Percentiles rank a stretch among this genome's conserved stretches.
These are phyloP conservation scores for Amauroascus niger DNA, from an alignment of 2,329 filamentous ascomycete genomes.

Conservation along the genomic window DNA sequence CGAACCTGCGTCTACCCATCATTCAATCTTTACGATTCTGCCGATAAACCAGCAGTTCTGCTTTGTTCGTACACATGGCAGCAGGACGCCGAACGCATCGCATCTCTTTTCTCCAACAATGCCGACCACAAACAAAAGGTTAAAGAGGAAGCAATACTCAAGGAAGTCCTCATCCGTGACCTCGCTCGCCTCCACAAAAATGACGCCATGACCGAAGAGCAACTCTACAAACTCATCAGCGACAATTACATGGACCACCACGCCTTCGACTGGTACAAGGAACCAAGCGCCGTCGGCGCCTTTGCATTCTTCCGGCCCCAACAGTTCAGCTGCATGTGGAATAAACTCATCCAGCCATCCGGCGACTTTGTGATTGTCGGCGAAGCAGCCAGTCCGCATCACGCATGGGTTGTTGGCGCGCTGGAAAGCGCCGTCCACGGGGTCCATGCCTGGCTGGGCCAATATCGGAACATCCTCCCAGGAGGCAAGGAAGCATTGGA, in stretches of 20 bases:
- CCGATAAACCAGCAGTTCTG: background rate
- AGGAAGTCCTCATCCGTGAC: background rate
- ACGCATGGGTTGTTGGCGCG: background rate
- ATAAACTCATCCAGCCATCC: background rate
- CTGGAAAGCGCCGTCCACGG: background rate
- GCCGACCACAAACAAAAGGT: background rate
- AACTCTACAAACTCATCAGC: background rate
- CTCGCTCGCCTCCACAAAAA: background rate
- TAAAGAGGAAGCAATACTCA: background rate
- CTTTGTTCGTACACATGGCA: conserved; percentile 1
- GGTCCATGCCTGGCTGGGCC: background rate
- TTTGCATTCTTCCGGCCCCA: background rate
- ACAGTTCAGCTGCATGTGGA: conserved; percentile 3
- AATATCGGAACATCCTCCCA: background rate
- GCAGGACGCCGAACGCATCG: background rate
- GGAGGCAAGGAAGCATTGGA: background rate
- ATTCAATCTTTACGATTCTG: background rate
- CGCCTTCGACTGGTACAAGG: conserved; percentile 1
- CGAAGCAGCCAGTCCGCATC: background rate
- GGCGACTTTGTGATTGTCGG: background rate
- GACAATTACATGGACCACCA: background rate
- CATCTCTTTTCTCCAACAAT: background rate
- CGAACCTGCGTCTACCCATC: background rate
- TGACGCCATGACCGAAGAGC: background rate
- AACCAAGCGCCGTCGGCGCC: background rate